Base-by-base conservation (phyloP, 192 early-diverging fungal species). In the Coemansia sp. region DNA sequence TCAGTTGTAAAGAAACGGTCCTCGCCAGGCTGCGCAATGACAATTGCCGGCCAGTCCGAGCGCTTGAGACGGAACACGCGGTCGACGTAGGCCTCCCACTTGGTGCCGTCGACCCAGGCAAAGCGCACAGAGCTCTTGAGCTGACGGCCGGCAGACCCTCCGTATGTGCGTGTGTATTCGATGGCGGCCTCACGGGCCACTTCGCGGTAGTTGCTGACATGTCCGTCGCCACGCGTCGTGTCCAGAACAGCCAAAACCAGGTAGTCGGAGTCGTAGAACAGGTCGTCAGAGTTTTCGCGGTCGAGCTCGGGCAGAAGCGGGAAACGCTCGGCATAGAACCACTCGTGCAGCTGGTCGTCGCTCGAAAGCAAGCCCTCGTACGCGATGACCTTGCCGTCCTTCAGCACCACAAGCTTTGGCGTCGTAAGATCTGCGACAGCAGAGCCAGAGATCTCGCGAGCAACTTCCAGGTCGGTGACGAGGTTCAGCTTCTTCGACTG, bases 231-330 rank as follows among this genome's bases (percentile, higher is more conserved):
- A 7, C 38, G 39, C 53, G 69, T 61, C n/a, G 75, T 39, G 66
- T 90, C 86, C 17, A 94, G 72, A 3, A 94, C 65, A 4, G 80
- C 87, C 67, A 96, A 72, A 0, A 92, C 85, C 2, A 95, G 73
- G 57, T 87, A 76, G 54, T 87, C 84, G 20, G 88, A 78, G 55
- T 88, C 84, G 36, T 88, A 85, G 69, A 96, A 83, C 69, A 93
- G 85, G 2, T 86, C 81, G 38, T 90, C 88, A 15, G 91, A 83
- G 66, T 93, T 94, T 33, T 83, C 80, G 60, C 86, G 81, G n/a
- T 78, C 83, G 17, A 96, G 68, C 37, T 86, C 74, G 2, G 90
- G 81, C 11, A 92, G 85, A 32, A 92, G 68, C 14, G 92, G 88
- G 65, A 87, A 85, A 53, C 90, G 88, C 74, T 91, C 87, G 38